Percentiles rank a stretch among this genome's conserved stretches.
Conservation (phyloP, 306 rosid species). For the Ammopiptanthus mongolicus region DNA sequence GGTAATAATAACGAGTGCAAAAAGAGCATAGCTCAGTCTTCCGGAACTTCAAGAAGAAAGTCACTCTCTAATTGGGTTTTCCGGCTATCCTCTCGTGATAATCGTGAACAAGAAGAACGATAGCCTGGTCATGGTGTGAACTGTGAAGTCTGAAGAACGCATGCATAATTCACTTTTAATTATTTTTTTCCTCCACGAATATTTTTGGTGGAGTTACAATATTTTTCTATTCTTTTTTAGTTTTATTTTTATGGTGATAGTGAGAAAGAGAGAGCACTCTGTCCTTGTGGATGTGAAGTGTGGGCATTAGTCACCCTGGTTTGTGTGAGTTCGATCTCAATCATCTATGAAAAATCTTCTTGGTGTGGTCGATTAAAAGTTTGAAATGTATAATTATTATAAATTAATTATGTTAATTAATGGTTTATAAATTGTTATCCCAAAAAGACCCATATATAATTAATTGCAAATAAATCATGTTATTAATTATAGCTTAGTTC, state of each 20-base stretch:
- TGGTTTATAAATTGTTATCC: constrained; percentile 2
- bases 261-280: constrained; percentile 43
- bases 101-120: constrained; percentile 49
- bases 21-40: neutral
- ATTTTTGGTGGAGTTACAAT: constrained; percentile 29
- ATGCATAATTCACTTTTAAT: neutral
- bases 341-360: constrained; percentile 13
- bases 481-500: neutral
- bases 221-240: neutral
- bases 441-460: neutral
- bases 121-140: constrained; percentile 38
- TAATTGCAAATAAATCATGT: constrained; percentile 1
- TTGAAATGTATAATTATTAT: neutral
- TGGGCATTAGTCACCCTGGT: constrained; percentile 17
- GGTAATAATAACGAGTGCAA: neutral
- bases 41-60: constrained; percentile 30
- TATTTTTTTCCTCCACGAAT: constrained; percentile 18
- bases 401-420: neutral
- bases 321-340: constrained; percentile 16
- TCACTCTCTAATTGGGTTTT: constrained; percentile 73
- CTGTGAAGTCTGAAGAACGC: neutral
- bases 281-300: constrained; percentile 53
- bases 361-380: constrained; percentile 16
- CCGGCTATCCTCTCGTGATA: constrained; percentile 57
- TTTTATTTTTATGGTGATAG: neutral